Evolutionary conservation across 2,329 filamentous ascomycete genomes (phyloP), one percentile per base, ranked within the genome.

Genomic region (Botrytis hyacinthi): DNA sequence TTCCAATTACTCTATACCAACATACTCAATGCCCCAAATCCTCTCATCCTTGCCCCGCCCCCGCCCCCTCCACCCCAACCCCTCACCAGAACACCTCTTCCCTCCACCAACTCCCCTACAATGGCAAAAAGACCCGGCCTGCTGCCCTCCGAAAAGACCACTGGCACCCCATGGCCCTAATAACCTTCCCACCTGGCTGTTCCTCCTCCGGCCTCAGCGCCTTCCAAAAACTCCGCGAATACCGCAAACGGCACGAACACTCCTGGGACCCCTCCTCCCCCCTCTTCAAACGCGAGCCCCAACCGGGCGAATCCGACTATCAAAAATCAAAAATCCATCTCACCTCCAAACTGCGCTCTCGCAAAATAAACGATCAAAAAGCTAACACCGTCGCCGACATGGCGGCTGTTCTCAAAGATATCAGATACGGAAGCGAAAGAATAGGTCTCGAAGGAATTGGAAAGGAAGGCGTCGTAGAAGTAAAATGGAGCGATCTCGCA

Each of bases 101-200:
- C 65, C 82, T 90, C 76, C 84, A 86, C 78, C 88, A 90, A 79
- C 81, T 92, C 74, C 87, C 88, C 66, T 92, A 87, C 83, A 89
- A 89, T 76, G 90, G 90, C 82, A 92, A 92, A 81, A 91, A 92
- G 82, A 86, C 88, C 65, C 87, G 88, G 76, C 89, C 89, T 3
- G 81, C 86, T 71, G 88, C 88, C 78, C 83, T 92, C 57, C 89
- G 90, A 74, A 91, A 89, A 81, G 90, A 92, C 83, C 88, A 89
- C 82, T 92, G 91, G 90, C 83, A 83, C 48, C 88, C 88, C 10
- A 83, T 92, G 78, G 89, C 89, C 69, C 82, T 86, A 75, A 87
- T 92, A 75, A 83, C 86, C 78, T 89, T 92, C 80, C 85, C 86
- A 61, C 74, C 82, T 62, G 87, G 86, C 61, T 82, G 84, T 57